Evolutionary conservation across 805 yeast genomes (phyloP).

Genomic region (Wickerhamiella vanderwaltii): DNA sequence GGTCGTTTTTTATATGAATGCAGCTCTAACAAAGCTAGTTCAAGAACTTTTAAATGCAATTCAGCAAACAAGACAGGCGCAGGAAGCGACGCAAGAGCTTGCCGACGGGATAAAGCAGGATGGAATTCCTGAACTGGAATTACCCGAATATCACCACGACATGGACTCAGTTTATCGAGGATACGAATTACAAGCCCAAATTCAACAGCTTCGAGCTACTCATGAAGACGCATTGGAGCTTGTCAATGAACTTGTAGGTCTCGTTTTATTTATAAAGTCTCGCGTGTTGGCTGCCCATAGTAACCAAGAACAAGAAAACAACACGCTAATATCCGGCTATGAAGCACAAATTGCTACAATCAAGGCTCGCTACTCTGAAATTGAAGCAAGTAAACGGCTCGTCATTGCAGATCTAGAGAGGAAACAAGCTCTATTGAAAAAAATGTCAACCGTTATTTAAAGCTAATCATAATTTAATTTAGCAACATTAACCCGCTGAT

Average conservation of each 20-base stretch:
- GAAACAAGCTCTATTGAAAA: constrained; percentile 3
- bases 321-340: constrained; percentile 13
- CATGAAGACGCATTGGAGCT: constrained; percentile 19
- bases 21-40: constrained; percentile 22
- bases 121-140: constrained; percentile 5
- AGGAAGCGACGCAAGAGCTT: constrained; percentile 15
- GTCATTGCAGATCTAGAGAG: constrained; percentile 11
- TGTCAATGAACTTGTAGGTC: constrained; percentile 13
- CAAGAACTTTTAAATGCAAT: constrained; percentile 23
- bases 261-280: constrained; percentile 14
- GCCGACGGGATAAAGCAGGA: constrained; percentile 19
- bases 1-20: no score
- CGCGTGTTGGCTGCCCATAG: constrained; percentile 13
- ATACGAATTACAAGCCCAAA: constrained; percentile 15
- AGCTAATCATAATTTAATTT: no score
- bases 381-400: constrained; percentile 12
- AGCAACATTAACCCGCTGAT: constrained; percentile 43
- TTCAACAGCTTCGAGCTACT: constrained; percentile 16
- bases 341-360: constrained; percentile 13
- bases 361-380: constrained; percentile 11
- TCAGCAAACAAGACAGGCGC: constrained; percentile 20
- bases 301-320: constrained; percentile 5
- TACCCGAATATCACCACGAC: background rate
- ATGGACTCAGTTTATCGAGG: constrained; percentile 4
- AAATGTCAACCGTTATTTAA: no score